Percentiles rank a stretch among this genome's conserved stretches.
Conservation (phyloP, 768 basidiomycete genomes). For the Lactarius tabidus region DNA sequence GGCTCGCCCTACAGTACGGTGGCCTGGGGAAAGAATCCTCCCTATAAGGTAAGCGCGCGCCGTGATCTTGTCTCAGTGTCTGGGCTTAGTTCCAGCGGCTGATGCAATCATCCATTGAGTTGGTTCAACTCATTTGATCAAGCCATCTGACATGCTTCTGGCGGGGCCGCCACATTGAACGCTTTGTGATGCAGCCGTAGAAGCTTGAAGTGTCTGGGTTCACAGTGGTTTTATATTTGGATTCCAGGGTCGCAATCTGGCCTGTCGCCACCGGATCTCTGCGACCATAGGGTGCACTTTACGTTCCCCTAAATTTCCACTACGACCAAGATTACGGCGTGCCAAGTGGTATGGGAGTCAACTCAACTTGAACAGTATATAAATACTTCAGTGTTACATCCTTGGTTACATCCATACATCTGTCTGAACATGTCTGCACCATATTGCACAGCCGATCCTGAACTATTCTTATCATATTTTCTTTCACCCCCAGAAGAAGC, state of each 20-base stretch:
- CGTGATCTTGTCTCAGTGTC: too few species aligned
- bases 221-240: neutral
- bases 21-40: neutral
- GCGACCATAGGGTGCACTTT: neutral
- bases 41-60: neutral
- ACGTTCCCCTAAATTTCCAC: neutral
- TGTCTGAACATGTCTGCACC: neutral
- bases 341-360: neutral
- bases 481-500: neutral
- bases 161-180: neutral
- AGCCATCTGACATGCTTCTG: too few species aligned
- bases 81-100: too few species aligned
- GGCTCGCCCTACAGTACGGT: too few species aligned
- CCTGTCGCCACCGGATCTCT: neutral
- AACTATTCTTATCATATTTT: too few species aligned
- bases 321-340: neutral
- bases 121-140: too few species aligned
- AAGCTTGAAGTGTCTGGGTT: neutral
- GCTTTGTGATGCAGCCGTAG: neutral
- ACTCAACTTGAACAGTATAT: too few species aligned
- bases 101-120: too few species aligned
- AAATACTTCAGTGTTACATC: neutral
- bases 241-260: neutral
- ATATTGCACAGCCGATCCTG: neutral
- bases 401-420: neutral